These are phyloP conservation scores for Zygosaccharomyces rouxii DNA, from an alignment of 805 yeast species.

Conservation along the genomic window DNA sequence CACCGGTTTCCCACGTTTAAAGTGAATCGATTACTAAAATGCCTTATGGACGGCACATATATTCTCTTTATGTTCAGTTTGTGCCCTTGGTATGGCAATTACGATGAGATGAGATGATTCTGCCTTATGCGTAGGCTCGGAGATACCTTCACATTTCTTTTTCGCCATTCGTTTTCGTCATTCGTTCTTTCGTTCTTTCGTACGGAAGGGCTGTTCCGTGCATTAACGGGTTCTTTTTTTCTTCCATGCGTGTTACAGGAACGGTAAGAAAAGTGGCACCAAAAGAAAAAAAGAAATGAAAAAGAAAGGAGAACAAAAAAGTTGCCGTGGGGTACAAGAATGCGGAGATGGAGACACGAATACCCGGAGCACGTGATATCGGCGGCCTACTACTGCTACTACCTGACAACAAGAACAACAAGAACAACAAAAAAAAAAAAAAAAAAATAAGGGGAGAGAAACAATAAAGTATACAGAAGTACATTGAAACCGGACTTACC, in stretches of 20 bases:
- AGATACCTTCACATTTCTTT: not conserved
- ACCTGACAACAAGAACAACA: no score
- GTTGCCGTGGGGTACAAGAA: no score
- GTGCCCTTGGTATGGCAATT: not conserved
- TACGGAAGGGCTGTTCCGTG: constrained; percentile 1
- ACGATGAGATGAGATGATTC: not conserved
- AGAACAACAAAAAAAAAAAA: no score
- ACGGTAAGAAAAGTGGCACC: no score
- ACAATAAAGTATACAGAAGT: not conserved
- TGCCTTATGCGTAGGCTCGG: not conserved
- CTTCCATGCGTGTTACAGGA: not conserved
- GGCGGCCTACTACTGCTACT: no score
- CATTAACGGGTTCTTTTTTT: not conserved
- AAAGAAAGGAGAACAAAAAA: no score
- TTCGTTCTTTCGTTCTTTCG: not conserved
- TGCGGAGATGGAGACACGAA: no score
- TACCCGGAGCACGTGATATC: no score
- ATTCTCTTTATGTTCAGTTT: not conserved
- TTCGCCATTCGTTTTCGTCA: not conserved
- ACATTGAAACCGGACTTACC: not conserved
- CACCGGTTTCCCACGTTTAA: not conserved
- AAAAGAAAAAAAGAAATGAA: no score
- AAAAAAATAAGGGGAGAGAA: not conserved
- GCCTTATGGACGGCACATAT: not conserved
- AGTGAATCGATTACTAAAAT: not conserved